Percentiles rank a stretch among this genome's conserved stretches.
phyloP scores from a whole-genome alignment of 2,329 filamentous ascomycete genomes.

The Saccharata proteae region DNA sequence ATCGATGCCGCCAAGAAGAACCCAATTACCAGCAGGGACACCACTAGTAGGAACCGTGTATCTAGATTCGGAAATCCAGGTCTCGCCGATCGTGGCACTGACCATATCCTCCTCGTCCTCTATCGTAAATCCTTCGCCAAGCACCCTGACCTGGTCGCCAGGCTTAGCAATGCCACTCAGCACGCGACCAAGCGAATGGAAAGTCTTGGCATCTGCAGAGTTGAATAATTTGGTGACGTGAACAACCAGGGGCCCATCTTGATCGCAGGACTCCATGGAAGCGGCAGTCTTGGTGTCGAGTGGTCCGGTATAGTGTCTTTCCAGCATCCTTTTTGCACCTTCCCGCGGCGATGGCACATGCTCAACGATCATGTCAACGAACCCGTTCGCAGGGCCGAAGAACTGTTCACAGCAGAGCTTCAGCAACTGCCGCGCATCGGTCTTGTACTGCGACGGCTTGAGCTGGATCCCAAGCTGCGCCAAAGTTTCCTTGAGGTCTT shows the following conservation, averaged over 20 bases:
- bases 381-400: slow-evolving; percentile 78
- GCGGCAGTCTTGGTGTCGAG: slow-evolving; percentile 67
- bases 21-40: slow-evolving; percentile 86
- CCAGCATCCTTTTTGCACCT: slow-evolving; percentile 62
- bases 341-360: slow-evolving; percentile 81
- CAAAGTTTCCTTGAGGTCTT: slow-evolving; percentile 69
- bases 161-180: slow-evolving; percentile 82
- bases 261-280: slow-evolving; percentile 71
- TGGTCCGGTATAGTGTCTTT: slow-evolving; percentile 86
- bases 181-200: slow-evolving; percentile 81
- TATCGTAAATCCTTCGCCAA: slow-evolving; percentile 89
- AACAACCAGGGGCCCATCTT: slow-evolving; percentile 82
- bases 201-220: slow-evolving; percentile 77
- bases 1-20: slow-evolving; percentile 83
- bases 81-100: slow-evolving; percentile 67
- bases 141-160: slow-evolving; percentile 72
- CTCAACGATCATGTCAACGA: slow-evolving; percentile 88
- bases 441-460: slow-evolving; percentile 86
- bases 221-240: slow-evolving; percentile 92
- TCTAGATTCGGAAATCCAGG: slow-evolving; percentile 81
- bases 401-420: slow-evolving; percentile 89
- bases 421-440: slow-evolving; percentile 78
- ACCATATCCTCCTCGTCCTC: slow-evolving; percentile 99
- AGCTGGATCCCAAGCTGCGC: slow-evolving; percentile 68
- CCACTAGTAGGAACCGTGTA: slow-evolving; percentile 90